Conservation (phyloP, 2,329 filamentous ascomycete genomes). For the Pseudopithomyces chartarum region DNA sequence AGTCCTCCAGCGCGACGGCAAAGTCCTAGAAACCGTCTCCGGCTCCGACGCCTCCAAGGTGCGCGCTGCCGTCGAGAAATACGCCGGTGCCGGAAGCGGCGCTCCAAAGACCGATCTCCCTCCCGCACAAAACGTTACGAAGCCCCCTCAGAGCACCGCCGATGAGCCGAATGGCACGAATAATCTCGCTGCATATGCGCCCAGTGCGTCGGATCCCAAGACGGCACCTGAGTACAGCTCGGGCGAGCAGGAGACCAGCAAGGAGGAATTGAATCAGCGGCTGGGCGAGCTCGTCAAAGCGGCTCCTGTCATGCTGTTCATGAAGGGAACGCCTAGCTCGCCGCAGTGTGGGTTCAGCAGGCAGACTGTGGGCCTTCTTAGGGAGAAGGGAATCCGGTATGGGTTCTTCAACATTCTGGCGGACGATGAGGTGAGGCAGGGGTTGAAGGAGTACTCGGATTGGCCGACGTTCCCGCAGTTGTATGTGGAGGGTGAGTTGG, state of each 20-base stretch:
- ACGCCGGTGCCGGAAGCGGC: constrained; percentile 62
- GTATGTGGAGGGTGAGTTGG: constrained; percentile 87
- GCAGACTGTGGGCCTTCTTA: constrained; percentile 82
- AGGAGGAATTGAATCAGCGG: constrained; percentile 84
- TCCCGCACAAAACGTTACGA: constrained; percentile 50
- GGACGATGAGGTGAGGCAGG: constrained; percentile 95
- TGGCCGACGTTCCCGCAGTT: constrained; percentile 98
- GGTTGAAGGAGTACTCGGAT: constrained; percentile 95
- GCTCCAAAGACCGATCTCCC: constrained; percentile 46
- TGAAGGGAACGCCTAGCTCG: constrained; percentile 90
- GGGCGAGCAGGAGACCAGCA: constrained; percentile 55
- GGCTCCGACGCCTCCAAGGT: constrained; percentile 89
- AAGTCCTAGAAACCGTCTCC: constrained; percentile 82
- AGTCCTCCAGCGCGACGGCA: constrained; percentile 76
- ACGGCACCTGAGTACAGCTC: constrained; percentile 55
- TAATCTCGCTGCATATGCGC: constrained; percentile 53
- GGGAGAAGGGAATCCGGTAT: constrained; percentile 91
- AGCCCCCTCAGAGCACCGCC: constrained; percentile 45
- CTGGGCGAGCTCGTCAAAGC: constrained; percentile 88
- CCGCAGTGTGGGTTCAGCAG: constrained; percentile 93
- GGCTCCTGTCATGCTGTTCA: constrained; percentile 97
- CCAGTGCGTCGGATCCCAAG: constrained; percentile 47
- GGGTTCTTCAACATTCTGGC: constrained; percentile 99
- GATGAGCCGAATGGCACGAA: constrained; percentile 42
- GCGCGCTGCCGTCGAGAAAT: constrained; percentile 80